phyloP scores from a whole-genome alignment of 164 flowering plant species.

The Buxus sempervirens region DNA sequence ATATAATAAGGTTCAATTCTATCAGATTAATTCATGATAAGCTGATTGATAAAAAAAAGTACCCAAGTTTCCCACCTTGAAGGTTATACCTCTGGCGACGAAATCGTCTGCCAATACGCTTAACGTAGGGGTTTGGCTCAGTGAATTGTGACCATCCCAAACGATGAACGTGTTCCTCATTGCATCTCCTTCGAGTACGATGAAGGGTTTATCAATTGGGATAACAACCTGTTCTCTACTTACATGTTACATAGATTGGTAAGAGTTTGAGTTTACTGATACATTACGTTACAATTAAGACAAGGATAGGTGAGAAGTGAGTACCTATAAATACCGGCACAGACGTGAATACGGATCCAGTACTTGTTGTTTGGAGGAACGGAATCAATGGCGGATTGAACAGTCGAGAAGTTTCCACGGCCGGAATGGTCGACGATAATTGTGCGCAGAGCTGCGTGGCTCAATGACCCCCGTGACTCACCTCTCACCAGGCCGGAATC shows the following conservation, averaged over 20 bases:
- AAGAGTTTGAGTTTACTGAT: too few relatives aligned
- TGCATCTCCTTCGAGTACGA: conserved; percentile 43
- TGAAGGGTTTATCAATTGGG: conserved; percentile 39
- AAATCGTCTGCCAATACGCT: conserved; percentile 36
- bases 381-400: conserved; percentile 43
- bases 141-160: conserved; percentile 34
- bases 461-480: background rate
- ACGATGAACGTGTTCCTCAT: conserved; percentile 25
- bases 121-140: conserved; percentile 40
- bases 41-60: too few relatives aligned
- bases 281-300: background rate
- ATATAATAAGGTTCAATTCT: too few relatives aligned
- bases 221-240: conserved; percentile 50
- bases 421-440: conserved; percentile 29
- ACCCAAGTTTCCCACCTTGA: conserved; percentile 26
- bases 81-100: conserved; percentile 36
- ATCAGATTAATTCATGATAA: background rate
- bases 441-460: background rate
- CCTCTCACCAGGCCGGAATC: background rate
- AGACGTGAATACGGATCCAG: conserved; percentile 33
- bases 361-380: conserved; percentile 25
- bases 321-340: conserved; percentile 33
- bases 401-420: conserved; percentile 24
- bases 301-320: background rate
- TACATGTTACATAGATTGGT: background rate